Evolutionary conservation across 2,329 filamentous ascomycete genomes (phyloP), one percentile per base, ranked within the genome.

Genomic region (Talaromyces sp.): DNA sequence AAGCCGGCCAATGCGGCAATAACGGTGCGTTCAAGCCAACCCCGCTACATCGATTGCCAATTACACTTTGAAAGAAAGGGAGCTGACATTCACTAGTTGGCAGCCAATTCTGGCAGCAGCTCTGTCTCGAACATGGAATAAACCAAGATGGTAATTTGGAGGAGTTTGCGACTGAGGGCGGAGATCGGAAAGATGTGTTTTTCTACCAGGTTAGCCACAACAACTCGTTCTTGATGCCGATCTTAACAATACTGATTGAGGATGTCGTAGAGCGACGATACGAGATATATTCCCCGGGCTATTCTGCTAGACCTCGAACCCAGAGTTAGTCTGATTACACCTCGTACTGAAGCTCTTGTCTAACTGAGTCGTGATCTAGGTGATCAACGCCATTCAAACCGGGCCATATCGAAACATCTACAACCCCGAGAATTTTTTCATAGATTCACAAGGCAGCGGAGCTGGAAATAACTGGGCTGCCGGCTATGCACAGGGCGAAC

Each of bases 381-480:
- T 98, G 69, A 91, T 99, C 75, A 91, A 98, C 76, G 84, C 88
- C 68, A 99, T 99, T 71, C 94, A 98, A 81, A 90, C 89, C 10
- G 93, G 95, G 1, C 89, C 93, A 0, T 99, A 99, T 83, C 92
- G 90, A 78, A 98, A 99, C 78, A 99, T 99, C 67, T 99, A 99
- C 86, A 99, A 99, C 77, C 95, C 95, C 0, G 95, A 99, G 80
- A 99, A 99, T 83, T 97, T 98, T 81, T 99, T 96, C 77, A 88
- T 98, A 62, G 92, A 94, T 72, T 96, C 97, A 77, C 91, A 94
- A 80, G 95, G 95, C 65, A 88, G 92, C 64, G 95, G 95, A 54
- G 95, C 95, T 6, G 95, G 93, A 54, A 99, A 99, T 80, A 99
- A 98, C 78, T 99, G 95, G 95, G 95, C 93, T 67, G 91, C 95